phyloP scores from a whole-genome alignment of 1,284 basidiomycete genomes.

The Irpex sp. region DNA sequence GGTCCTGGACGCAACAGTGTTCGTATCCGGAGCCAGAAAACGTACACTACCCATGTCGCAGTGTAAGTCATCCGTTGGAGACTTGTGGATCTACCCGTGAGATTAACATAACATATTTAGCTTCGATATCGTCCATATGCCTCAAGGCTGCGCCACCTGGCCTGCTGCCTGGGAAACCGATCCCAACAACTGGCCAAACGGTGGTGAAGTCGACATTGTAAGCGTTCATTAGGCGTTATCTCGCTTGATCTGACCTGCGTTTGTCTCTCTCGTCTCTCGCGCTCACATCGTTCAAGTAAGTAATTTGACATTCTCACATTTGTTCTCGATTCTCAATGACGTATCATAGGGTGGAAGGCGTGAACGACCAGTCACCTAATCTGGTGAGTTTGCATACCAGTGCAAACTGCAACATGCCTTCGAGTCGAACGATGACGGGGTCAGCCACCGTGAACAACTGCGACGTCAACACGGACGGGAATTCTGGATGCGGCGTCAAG shows the following conservation, averaged over 20 bases:
- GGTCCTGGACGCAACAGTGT: constrained; percentile 61
- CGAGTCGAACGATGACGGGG: constrained; percentile 2
- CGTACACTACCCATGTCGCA: constrained; percentile 51
- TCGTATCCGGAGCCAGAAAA: constrained; percentile 47
- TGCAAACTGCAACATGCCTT: constrained; percentile 29
- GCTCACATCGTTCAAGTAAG: not conserved
- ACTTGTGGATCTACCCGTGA: not conserved
- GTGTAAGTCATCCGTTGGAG: constrained; percentile 40
- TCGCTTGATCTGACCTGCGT: not conserved
- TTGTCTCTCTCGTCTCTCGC: not conserved
- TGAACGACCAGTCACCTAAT: constrained; percentile 43
- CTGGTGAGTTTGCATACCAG: constrained; percentile 50
- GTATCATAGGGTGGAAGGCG: constrained; percentile 38
- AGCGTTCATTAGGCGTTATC: constrained; percentile 19
- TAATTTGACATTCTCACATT: not conserved
- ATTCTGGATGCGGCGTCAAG: constrained; percentile 58
- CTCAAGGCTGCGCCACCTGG: constrained; percentile 66
- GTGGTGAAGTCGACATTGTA: constrained; percentile 32
- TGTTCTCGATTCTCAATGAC: not conserved
- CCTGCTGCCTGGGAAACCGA: constrained; percentile 50
- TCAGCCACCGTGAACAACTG: constrained; percentile 41
- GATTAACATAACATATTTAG: constrained; percentile 9
- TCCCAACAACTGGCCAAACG: constrained; percentile 30
- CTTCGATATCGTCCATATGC: constrained; percentile 53
- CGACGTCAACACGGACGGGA: constrained; percentile 44